A percentile compares a stretch with the other conserved stretches of the same genome.
Evolutionary conservation across 257 asterid genomes (phyloP).

Genomic region (Fraxinus quadrangulata): DNA sequence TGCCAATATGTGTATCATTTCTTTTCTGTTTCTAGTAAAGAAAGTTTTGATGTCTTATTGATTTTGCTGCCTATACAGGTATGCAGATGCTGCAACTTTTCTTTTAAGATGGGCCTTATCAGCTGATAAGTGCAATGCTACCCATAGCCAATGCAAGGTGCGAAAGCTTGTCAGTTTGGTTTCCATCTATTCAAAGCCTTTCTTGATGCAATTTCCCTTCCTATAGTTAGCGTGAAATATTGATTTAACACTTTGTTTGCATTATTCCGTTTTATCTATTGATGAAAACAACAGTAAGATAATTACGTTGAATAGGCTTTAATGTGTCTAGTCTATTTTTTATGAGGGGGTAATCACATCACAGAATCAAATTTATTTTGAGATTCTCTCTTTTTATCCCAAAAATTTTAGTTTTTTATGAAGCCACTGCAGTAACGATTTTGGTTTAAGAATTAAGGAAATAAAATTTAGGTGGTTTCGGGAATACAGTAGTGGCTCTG

Average conservation of each 20-base stretch:
- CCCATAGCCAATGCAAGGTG: slow-evolving; percentile 98
- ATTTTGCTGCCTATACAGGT: slow-evolving; percentile 52
- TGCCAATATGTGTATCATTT: neutral
- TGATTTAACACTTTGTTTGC: neutral
- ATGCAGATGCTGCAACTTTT: slow-evolving; percentile 80
- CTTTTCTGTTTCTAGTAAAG: slow-evolving; percentile 1
- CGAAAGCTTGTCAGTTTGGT: slow-evolving; percentile 18
- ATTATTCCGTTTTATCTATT: neutral
- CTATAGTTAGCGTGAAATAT: neutral
- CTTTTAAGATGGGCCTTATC: slow-evolving; percentile 73
- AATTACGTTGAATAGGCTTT: neutral
- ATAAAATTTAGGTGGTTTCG: neutral
- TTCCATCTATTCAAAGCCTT: slow-evolving; percentile 7
- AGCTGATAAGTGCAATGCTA: slow-evolving; percentile 87
- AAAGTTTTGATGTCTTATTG: slow-evolving; percentile 18
- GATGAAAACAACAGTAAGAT: neutral
- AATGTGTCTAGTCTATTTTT: neutral
- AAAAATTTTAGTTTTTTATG: neutral
- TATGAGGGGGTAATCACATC: neutral
- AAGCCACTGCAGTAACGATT: neutral
- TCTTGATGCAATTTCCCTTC: neutral
- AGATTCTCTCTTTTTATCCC: neutral
- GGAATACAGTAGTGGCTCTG: neutral
- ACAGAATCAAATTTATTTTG: neutral
- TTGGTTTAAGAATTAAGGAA: neutral